Base-by-base conservation (phyloP, 345 rosid genomes). In the Arabis alpina region DNA sequence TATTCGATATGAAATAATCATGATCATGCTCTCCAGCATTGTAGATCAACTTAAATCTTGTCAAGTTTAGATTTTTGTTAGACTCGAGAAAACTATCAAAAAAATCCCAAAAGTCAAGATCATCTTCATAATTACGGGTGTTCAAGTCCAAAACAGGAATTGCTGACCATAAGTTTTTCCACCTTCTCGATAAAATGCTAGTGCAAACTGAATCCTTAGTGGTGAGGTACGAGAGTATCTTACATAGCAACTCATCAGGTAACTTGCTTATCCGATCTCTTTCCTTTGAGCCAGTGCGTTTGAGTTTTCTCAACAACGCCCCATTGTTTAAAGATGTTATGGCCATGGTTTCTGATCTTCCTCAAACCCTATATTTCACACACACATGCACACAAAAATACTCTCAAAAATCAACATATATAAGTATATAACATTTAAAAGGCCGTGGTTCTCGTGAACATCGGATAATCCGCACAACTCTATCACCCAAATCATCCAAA, bases 131-230 rank as follows among this genome's bases (percentile, higher is more conserved):
- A 0, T 61, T 2, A n/a, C 6, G 3, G 11, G 51, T 25, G 39
- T 45, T 14, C 52, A 61, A 27, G 37, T 61, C 66, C 40, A 61
- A 27, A n/a, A n/a, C n/a, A n/a, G n/a, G n/a, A n/a, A 24, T 52
- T 44, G 66, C 4, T 9, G 3, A 12, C 66, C 66, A 61, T 13
- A 61, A 4, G n/a, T 24, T 30, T 4, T 41, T 61, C 66, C 66
- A 61, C 3, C 37, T 30, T 24, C 7, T 42, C 1, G 53, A 44
- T 12, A 61, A 61, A 61, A 30, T n/a, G 23, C 66, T 42, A 12
- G 53, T 61, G 12, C 53, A 32, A 44, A 61, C 24, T 3, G 51
- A 42, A n/a, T 61, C 53, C 14, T 61, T n/a, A 6, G 40, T 61
- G 2, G 66, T 27, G n/a, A 61, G 66, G 6, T 8, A 3, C 2